A percentile compares a stretch with the other conserved stretches of the same genome.
phyloP scores from a whole-genome alignment of 306 rosid genomes.

The Cicer judaicum region DNA sequence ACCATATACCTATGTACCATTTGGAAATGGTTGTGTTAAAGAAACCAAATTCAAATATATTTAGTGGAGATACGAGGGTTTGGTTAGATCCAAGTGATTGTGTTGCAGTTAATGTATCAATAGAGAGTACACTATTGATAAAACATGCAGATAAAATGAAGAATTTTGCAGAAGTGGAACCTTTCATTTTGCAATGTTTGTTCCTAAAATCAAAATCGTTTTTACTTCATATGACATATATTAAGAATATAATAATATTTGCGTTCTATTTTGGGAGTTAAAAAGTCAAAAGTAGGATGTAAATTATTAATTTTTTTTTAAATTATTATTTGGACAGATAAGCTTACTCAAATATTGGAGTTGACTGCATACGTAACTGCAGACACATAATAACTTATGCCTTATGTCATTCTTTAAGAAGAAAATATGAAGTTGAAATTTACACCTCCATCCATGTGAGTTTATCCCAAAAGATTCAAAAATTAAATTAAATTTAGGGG shows the following conservation, averaged over 20 bases:
- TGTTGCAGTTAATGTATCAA: conserved; percentile 45
- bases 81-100: conserved; percentile 49
- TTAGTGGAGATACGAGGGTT: conserved; percentile 55
- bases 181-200: conserved; percentile 44
- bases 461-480: too few species aligned
- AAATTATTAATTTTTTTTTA: not conserved
- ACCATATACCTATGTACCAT: conserved; percentile 69
- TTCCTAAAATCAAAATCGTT: not conserved
- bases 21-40: conserved; percentile 38
- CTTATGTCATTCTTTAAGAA: too few species aligned
- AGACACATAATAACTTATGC: too few species aligned
- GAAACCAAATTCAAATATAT: conserved; percentile 59
- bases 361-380: not conserved
- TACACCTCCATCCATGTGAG: too few species aligned
- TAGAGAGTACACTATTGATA: conserved; percentile 21
- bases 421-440: too few species aligned
- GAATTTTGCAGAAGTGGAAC: conserved; percentile 25
- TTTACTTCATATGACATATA: not conserved
- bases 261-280: not conserved
- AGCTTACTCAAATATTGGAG: not conserved
- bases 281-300: not conserved
- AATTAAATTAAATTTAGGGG: too few species aligned
- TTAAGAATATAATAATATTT: not conserved
- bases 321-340: not conserved
- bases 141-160: conserved; percentile 22